Conservation (phyloP, 1,284 basidiomycete species). For the Fomitopsis schrenkii region DNA sequence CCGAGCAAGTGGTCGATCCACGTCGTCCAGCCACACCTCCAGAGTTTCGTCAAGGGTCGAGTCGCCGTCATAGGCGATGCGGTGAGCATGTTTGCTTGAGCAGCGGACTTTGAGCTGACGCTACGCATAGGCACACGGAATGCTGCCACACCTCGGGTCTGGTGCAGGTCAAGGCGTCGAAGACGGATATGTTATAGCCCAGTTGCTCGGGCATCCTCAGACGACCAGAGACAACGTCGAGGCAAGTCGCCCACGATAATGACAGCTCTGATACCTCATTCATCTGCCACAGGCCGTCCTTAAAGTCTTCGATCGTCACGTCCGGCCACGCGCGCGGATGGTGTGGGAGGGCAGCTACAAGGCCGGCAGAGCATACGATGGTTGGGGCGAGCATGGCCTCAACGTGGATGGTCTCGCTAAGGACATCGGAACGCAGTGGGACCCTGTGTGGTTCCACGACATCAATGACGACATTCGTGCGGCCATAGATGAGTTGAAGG, state of each 20-base stretch:
- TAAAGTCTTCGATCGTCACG: conserved; percentile 38
- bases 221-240: conserved; percentile 41
- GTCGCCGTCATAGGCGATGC: conserved; percentile 59
- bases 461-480: conserved; percentile 31
- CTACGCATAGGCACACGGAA: conserved; percentile 46
- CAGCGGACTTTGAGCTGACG: not conserved
- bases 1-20: conserved; percentile 62
- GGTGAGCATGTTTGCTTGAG: conserved; percentile 28
- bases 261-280: not conserved
- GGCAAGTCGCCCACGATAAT: conserved; percentile 25
- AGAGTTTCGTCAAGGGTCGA: conserved; percentile 40
- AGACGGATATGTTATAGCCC: conserved; percentile 48
- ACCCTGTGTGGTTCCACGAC: conserved; percentile 46
- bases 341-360: conserved; percentile 36
- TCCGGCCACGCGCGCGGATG: conserved; percentile 43
- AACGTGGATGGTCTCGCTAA: conserved; percentile 15
- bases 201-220: conserved; percentile 43
- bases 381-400: conserved; percentile 17
- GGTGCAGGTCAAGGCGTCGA: conserved; percentile 64
- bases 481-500: conserved; percentile 28
- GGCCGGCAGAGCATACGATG: conserved; percentile 32
- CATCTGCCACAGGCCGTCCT: conserved; percentile 34
- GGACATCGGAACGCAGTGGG: conserved; percentile 38
- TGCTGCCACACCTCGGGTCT: conserved; percentile 58
- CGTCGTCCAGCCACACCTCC: conserved; percentile 44